A percentile compares a stretch with the other conserved stretches of the same genome.
These are phyloP conservation scores for Amylostereum areolatum DNA, from an alignment of 1,284 basidiomycete genomes.

Conservation along the genomic window DNA sequence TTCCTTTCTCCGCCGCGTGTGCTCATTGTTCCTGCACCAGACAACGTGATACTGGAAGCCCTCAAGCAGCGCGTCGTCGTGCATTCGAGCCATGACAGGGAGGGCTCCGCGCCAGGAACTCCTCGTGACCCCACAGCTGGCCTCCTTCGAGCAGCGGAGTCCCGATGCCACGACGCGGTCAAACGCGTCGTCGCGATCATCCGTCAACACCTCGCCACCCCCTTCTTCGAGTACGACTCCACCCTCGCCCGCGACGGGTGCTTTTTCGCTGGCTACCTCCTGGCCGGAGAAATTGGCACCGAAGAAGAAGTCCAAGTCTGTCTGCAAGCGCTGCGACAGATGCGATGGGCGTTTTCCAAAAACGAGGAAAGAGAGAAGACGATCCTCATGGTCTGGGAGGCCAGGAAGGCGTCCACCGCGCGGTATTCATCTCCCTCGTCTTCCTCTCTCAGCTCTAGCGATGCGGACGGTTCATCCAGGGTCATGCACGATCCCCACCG, in stretches of 20 bases:
- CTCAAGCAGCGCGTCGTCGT: slow-evolving; percentile 47
- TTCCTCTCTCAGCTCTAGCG: slow-evolving; percentile 7
- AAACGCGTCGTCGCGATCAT: slow-evolving; percentile 56
- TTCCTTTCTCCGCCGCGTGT: slow-evolving; percentile 6
- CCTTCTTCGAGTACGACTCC: slow-evolving; percentile 78
- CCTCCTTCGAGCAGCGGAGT: slow-evolving; percentile 49
- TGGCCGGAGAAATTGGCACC: slow-evolving; percentile 50
- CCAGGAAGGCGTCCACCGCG: slow-evolving; percentile 11
- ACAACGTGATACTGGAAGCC: slow-evolving; percentile 60
- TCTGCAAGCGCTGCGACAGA: slow-evolving; percentile 65
- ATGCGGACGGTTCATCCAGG: slow-evolving; percentile 10
- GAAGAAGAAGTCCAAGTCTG: slow-evolving; percentile 70
- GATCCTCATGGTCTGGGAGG: slow-evolving; percentile 58
- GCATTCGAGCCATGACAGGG: slow-evolving; percentile 17
- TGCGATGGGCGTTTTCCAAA: slow-evolving; percentile 77
- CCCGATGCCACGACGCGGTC: slow-evolving; percentile 45
- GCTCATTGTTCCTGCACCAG: slow-evolving; percentile 26
- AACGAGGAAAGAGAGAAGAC: slow-evolving; percentile 64
- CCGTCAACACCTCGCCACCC: slow-evolving; percentile 46
- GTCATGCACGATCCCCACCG: slow-evolving; percentile 13
- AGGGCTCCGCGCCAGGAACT: slow-evolving; percentile 13
- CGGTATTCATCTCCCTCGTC: slow-evolving; percentile 14
- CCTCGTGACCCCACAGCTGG: slow-evolving; percentile 24
- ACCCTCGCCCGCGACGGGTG: slow-evolving; percentile 74
- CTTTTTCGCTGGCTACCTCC: slow-evolving; percentile 72